Conservation (phyloP, 345 rosid species). For the Hypericum perforatum region DNA sequence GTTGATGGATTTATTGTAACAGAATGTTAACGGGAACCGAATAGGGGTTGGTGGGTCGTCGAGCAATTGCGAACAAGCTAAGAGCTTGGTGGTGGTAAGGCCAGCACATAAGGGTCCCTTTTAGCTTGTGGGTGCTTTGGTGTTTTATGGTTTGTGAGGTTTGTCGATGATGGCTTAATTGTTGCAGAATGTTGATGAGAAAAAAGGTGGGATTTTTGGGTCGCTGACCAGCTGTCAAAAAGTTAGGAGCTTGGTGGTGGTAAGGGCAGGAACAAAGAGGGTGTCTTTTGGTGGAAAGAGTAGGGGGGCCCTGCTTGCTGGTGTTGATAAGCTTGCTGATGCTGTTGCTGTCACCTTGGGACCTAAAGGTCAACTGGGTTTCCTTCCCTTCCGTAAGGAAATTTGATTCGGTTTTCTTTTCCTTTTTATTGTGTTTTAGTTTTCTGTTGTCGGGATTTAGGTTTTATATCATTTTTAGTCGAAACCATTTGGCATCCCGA, state of each 20-base stretch:
- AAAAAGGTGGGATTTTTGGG: no score
- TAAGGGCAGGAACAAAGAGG: constrained; percentile 64
- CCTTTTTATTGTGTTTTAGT: neutral
- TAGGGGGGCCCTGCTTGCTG: constrained; percentile 64
- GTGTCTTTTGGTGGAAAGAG: constrained; percentile 57
- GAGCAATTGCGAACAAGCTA: neutral
- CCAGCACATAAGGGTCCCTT: constrained; percentile 13
- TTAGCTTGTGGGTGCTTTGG: no score
- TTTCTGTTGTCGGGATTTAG: neutral
- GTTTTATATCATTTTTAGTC: neutral
- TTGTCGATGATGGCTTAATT: no score
- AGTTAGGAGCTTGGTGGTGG: constrained; percentile 27
- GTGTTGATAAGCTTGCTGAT: constrained; percentile 81
- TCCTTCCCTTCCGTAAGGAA: neutral
- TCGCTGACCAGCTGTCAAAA: no score
- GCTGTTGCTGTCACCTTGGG: constrained; percentile 86
- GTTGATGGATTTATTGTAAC: no score
- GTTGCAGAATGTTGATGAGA: no score
- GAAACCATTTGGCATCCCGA: no score
- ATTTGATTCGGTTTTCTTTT: neutral
- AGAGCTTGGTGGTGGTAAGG: constrained; percentile 34
- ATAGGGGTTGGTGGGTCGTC: no score
- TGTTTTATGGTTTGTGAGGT: no score
- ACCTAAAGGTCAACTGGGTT: constrained; percentile 38
- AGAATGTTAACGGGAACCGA: no score